These are phyloP conservation scores for Falciphora oryzae DNA, from an alignment of 2,329 filamentous ascomycete genomes.

Conservation along the genomic window DNA sequence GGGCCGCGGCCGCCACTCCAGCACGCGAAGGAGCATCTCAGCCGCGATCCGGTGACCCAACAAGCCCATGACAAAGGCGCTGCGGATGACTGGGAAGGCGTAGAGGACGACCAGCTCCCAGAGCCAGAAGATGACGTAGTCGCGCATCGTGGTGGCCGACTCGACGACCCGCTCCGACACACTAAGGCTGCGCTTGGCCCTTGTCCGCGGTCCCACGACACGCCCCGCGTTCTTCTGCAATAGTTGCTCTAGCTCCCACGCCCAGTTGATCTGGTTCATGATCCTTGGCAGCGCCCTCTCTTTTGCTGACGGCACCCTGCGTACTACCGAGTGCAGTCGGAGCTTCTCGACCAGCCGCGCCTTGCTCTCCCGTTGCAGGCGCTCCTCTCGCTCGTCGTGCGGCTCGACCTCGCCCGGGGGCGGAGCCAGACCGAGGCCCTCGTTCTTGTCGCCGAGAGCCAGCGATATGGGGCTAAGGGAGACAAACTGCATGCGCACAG, in stretches of 20 bases:
- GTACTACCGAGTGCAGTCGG: constrained; percentile 78
- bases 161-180: constrained; percentile 93
- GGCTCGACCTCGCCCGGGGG: constrained; percentile 54
- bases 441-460: constrained; percentile 68
- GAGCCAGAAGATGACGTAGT: constrained; percentile 62
- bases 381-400: constrained; percentile 63
- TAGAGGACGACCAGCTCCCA: constrained; percentile 69
- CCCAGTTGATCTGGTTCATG: constrained; percentile 93
- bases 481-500: constrained; percentile 91
- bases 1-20: constrained; percentile 80
- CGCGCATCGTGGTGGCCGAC: constrained; percentile 81
- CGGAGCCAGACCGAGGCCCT: constrained; percentile 15
- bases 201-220: constrained; percentile 54
- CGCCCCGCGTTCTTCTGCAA: constrained; percentile 87
- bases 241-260: constrained; percentile 78
- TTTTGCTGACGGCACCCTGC: constrained; percentile 70
- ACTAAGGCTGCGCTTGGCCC: constrained; percentile 78
- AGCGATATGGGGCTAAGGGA: constrained; percentile 85
- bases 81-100: constrained; percentile 69
- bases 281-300: constrained; percentile 76
- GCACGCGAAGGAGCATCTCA: constrained; percentile 68
- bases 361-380: constrained; percentile 51
- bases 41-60: constrained; percentile 75
- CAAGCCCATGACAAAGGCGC: constrained; percentile 69
- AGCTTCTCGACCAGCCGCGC: constrained; percentile 75